phyloP scores from a whole-genome alignment of 2,329 filamentous ascomycete genomes.

The Colletotrichum musae region DNA sequence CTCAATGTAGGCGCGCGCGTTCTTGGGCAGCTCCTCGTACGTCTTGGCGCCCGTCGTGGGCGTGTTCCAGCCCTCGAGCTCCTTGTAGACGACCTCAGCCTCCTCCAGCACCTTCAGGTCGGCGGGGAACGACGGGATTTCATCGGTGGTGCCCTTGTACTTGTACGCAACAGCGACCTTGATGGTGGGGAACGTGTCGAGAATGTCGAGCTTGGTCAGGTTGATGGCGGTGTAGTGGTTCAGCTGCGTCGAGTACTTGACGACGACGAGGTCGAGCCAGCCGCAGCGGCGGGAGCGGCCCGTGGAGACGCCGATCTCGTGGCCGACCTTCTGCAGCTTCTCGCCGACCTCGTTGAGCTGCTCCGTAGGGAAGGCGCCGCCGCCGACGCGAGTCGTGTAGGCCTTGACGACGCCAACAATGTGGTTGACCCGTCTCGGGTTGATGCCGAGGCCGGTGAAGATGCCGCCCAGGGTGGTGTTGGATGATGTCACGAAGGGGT shows the following conservation, averaged over 20 bases:
- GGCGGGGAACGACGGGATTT: conserved; percentile 74
- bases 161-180: conserved; percentile 82
- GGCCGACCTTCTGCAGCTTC: conserved; percentile 63
- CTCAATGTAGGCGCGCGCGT: conserved; percentile 76
- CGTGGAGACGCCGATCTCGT: conserved; percentile 60
- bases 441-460: conserved; percentile 62
- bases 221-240: conserved; percentile 78
- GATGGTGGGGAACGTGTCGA: conserved; percentile 82
- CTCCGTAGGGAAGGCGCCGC: conserved; percentile 78
- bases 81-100: conserved; percentile 77
- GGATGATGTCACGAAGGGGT: conserved; percentile 57
- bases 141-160: conserved; percentile 43
- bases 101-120: conserved; percentile 70
- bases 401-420: conserved; percentile 79
- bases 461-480: conserved; percentile 42
- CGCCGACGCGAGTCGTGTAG: conserved; percentile 75
- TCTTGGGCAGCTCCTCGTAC: conserved; percentile 74
- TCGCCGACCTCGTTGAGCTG: conserved; percentile 60
- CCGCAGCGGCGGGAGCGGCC: conserved; percentile 72
- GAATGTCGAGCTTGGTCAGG: conserved; percentile 76
- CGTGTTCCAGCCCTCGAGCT: conserved; percentile 78
- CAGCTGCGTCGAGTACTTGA: conserved; percentile 74
- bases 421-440: conserved; percentile 71
- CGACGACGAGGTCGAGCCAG: conserved; percentile 71
- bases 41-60: conserved; percentile 72